phyloP scores from a whole-genome alignment of 345 rosid genomes.

The Salix koriyanagi region DNA sequence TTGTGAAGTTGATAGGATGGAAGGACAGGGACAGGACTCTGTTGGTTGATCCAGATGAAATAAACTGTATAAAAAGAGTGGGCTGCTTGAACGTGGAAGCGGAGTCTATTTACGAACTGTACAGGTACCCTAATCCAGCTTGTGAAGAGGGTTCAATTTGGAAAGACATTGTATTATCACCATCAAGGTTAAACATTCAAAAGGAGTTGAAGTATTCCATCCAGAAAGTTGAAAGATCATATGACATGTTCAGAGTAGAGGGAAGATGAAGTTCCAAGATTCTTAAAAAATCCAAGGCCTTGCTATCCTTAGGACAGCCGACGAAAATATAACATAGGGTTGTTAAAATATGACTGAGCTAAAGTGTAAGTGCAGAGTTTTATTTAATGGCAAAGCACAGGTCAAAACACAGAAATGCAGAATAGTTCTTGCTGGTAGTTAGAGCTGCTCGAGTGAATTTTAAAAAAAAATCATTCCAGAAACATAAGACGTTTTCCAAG shows the following conservation, averaged over 20 bases:
- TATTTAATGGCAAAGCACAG: neutral
- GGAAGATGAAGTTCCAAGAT: conserved; percentile 9
- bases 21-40: conserved; percentile 82
- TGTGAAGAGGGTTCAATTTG: conserved; percentile 71
- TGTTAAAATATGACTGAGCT: neutral
- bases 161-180: conserved; percentile 93
- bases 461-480: too few relatives aligned
- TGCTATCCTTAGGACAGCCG: neutral
- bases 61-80: conserved; percentile 57
- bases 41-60: conserved; percentile 86
- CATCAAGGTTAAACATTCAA: conserved; percentile 76
- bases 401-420: neutral
- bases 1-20: conserved; percentile 86
- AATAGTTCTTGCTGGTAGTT: neutral
- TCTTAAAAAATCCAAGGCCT: conserved; percentile 1
- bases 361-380: conserved; percentile 3
- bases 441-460: neutral
- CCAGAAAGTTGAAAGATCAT: conserved; percentile 54
- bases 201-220: conserved; percentile 62
- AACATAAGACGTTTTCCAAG: too few relatives aligned
- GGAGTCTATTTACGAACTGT: conserved; percentile 70
- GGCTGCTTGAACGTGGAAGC: conserved; percentile 71
- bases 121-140: conserved; percentile 65
- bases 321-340: neutral
- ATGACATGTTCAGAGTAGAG: neutral